Evolutionary conservation across 495 filamentous ascomycete genomes (phyloP), one percentile per base, ranked within the genome.

Genomic region (Delitschia confertaspora): DNA sequence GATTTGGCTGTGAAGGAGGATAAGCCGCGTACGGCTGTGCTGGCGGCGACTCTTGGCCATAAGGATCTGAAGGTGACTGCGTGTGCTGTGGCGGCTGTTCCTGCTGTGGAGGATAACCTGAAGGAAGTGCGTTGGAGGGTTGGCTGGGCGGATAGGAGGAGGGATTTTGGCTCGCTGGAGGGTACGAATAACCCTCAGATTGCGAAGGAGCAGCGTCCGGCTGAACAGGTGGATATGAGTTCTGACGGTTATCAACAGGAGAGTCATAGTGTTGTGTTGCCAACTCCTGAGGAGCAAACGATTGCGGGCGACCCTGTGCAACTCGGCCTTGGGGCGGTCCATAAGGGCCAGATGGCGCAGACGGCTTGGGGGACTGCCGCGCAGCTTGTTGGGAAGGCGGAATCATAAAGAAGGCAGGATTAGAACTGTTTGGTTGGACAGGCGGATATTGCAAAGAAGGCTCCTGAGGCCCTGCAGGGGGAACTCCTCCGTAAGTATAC

Each of bases 211-310:
- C 34, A 25, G 19, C 35, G 26, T 50, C 42, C n/a, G 23, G 20
- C 25, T 38, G 41, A 3, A 16, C n/a, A 5, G 47, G 52, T 3
- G 47, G 36, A 11, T 21, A 18, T 36, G 56, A 62, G 17, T 39
- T 53, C 20, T 56, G 51, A 7, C 62, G 62, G 36, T 54, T 56
- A 29, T 63, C 62, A 8, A 60, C 38, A 0, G 62, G 62, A 18
- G 51, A 57, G 33, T 65, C 62, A 49, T 53, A 65, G 38, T 56
- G 52, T 23, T 54, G 49, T 3, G 60, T 62, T 10, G 59, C 60
- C n/a, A 65, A 56, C 38, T 65, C 63, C 30, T 65, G 63, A 14
- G 58, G 62, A 3, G 42, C 47, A 29, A 44, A 51, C 22, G 51
- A 58, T 40, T 42, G 58, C 43, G 53, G 52, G 13, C 52, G 42